These are phyloP conservation scores for Oenanthe javanica DNA, from an alignment of 140 eudicot species.

Conservation along the genomic window DNA sequence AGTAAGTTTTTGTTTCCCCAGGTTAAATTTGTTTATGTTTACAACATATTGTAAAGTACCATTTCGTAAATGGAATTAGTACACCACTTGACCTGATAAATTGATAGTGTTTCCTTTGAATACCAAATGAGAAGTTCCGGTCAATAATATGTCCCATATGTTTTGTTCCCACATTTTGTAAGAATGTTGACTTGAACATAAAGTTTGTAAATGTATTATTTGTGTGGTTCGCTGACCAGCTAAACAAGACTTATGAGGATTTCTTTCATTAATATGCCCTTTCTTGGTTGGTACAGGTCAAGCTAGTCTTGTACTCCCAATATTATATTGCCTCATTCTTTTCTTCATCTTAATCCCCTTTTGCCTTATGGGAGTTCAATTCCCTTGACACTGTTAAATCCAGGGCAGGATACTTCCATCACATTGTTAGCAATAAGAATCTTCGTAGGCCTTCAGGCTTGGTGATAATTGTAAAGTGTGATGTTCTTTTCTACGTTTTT, in stretches of 20 bases:
- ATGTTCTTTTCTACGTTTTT: too few species aligned
- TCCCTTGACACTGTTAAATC: too few species aligned
- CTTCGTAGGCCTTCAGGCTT: not conserved
- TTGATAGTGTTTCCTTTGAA: not conserved
- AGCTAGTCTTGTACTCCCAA: too few species aligned
- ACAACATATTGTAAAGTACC: not conserved
- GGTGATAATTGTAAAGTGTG: not conserved
- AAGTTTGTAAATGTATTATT: not conserved
- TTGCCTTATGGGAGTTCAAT: too few species aligned
- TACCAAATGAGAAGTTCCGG: constrained; percentile 8
- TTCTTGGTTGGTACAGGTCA: not conserved
- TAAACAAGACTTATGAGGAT: not conserved
- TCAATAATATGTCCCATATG: not conserved
- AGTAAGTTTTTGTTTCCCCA: constrained; percentile 44
- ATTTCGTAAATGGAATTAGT: not conserved
- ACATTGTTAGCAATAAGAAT: not conserved
- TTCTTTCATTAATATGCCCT: not conserved
- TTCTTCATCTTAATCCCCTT: too few species aligned
- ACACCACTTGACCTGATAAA: not conserved
- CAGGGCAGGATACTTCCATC: not conserved
- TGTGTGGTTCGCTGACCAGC: not conserved
- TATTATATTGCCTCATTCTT: too few species aligned
- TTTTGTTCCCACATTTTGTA: not conserved
- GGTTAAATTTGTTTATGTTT: not conserved
- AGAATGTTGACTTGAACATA: not conserved